Base-by-base conservation (phyloP, 352 stramenopile species). In the Globisporangium apiculatum region DNA sequence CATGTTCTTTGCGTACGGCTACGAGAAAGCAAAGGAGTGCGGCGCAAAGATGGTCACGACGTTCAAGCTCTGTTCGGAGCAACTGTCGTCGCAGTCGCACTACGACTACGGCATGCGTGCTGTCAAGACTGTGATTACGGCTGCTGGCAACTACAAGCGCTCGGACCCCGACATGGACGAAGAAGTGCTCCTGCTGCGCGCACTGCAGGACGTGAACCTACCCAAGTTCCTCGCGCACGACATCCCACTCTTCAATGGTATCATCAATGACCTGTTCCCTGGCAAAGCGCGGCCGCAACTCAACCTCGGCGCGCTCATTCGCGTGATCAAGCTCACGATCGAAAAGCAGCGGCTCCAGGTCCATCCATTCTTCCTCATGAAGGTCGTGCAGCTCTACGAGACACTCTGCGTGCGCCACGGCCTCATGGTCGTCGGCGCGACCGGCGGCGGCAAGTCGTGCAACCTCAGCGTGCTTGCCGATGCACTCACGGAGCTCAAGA, bases 81-180 rank as follows among this genome's bases (percentile, higher is more conserved):
- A 98, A 70, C 61, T 98, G 8, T 97, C 87, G 6, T 93, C 88
- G 7, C 91, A 98, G 61, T 96, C 89, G 24, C 94, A 98, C 67
- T 98, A 98, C 62, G 94, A 98, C 72, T 98, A 98, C 68, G 94
- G 94, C 31, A 98, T 98, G 94, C 79, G 94, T 38, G 94, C 94
- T 0, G 94, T 98, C 11, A 98, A 98, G 71, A 98, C 94, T 0
- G 88, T 97, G 31, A 98, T 98, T 61, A 97, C 88, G 0, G 91
- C 94, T 0, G 92, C 94, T 15, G 94, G 94, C 15, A 98, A 98
- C 65, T 87, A 98, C 59, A 98, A 98, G 63, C 68, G 91, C 35
- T 91, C 84, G 12, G 91, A 96, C 48, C 94, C 94, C 1, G 87
- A 98, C 53, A 90, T 92, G 67, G 87, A 97, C 59, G 94, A 98